phyloP scores from a whole-genome alignment of 2,329 filamentous ascomycete species.

The Lachnellula hyalina region DNA sequence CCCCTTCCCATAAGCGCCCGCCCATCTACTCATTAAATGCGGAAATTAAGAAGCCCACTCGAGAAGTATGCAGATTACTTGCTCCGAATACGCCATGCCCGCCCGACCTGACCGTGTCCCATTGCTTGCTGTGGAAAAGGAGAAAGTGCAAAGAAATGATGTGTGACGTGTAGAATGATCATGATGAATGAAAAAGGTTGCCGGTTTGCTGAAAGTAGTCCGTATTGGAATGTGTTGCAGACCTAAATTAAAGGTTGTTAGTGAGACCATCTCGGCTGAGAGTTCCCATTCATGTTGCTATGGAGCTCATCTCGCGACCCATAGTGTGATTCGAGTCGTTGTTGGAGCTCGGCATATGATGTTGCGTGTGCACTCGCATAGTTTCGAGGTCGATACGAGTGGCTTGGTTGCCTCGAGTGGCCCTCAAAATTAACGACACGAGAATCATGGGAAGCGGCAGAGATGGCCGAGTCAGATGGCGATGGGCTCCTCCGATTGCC shows the following conservation, averaged over 20 bases:
- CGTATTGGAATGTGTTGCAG: background rate
- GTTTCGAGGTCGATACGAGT: no score
- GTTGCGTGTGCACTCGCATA: background rate
- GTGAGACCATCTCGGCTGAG: background rate
- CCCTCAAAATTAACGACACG: no score
- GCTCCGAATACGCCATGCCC: slow-evolving; percentile 1
- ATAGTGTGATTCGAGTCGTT: background rate
- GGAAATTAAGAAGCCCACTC: background rate
- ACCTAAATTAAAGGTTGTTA: background rate
- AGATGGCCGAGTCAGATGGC: background rate
- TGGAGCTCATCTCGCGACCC: background rate
- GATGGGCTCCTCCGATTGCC: background rate
- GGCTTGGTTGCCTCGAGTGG: no score
- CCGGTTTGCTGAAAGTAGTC: background rate
- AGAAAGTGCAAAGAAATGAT: background rate
- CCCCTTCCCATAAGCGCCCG: background rate
- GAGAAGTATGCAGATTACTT: background rate
- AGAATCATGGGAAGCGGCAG: background rate
- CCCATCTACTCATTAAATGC: background rate
- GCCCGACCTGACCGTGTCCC: background rate
- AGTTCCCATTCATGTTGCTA: background rate
- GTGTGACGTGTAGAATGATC: background rate
- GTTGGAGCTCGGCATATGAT: background rate
- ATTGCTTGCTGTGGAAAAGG: background rate
- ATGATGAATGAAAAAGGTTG: background rate